Percentiles rank a stretch among this genome's conserved stretches.
Evolutionary conservation across 2,329 filamentous ascomycete species (phyloP).

Genomic region (Zymoseptoria ardabiliae): DNA sequence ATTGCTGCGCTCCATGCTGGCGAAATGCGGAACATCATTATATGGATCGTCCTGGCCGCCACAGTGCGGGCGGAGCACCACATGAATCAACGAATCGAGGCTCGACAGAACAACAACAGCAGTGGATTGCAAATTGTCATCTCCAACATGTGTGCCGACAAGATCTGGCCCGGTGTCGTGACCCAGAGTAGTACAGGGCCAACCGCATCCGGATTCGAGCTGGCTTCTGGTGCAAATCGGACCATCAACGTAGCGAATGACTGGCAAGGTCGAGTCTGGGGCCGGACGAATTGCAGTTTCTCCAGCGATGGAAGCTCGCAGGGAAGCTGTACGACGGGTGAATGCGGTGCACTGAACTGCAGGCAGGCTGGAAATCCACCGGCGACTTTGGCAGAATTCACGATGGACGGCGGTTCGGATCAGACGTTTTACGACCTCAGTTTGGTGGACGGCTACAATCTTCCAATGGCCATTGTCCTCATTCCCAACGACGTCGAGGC

Average conservation of each 20-base stretch:
- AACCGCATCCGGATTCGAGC: conserved; percentile 57
- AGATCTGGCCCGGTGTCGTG: conserved; percentile 68
- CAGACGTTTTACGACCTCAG: conserved; percentile 82
- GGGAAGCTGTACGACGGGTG: conserved; percentile 59
- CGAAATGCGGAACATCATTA: background rate
- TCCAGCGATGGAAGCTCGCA: conserved; percentile 52
- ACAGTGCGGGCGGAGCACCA: conserved; percentile 31
- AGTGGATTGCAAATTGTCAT: conserved; percentile 52
- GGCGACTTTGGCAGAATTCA: conserved; percentile 74
- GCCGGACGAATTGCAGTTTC: conserved; percentile 75
- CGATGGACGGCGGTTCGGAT: conserved; percentile 57
- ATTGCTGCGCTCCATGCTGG: background rate
- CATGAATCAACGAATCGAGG: conserved; percentile 24
- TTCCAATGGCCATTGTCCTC: conserved; percentile 56
- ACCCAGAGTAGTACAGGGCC: conserved; percentile 67
- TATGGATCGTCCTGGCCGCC: background rate
- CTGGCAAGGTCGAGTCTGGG: conserved; percentile 80
- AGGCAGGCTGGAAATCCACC: conserved; percentile 55
- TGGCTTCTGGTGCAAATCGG: conserved; percentile 51
- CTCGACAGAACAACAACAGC: conserved; percentile 18
- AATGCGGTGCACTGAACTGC: conserved; percentile 67
- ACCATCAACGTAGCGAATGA: conserved; percentile 60
- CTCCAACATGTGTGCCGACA: conserved; percentile 63
- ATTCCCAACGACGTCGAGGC: conserved; percentile 51
- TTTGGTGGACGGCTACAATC: conserved; percentile 76